Conservation (phyloP, 805 yeast genomes). For the Kazachstania kunashirensis region DNA sequence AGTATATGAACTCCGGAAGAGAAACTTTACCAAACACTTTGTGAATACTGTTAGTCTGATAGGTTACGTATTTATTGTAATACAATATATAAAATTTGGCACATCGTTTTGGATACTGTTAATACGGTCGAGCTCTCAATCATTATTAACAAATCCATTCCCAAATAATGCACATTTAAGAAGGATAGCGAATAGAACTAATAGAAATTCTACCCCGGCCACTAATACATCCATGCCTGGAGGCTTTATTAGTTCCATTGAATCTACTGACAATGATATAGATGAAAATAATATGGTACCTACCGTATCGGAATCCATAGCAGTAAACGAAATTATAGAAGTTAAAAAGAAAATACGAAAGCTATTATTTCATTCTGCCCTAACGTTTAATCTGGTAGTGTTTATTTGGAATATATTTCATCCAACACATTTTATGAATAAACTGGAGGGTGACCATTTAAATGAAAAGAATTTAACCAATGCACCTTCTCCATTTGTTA, state of each 20-base stretch:
- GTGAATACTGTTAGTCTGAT: conserved; percentile 13
- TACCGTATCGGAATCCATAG: conserved; percentile 7
- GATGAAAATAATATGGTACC: too few species aligned
- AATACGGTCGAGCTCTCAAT: conserved; percentile 31
- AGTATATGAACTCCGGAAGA: conserved; percentile 18
- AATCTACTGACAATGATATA: too few species aligned
- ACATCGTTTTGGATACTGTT: conserved; percentile 21
- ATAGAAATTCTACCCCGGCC: conserved; percentile 8
- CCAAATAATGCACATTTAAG: conserved; percentile 24
- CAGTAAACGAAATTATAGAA: conserved; percentile 2
- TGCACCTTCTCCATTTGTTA: conserved; percentile 24
- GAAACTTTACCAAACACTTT: conserved; percentile 17
- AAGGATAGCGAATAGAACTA: conserved; percentile 10
- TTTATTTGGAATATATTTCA: conserved; percentile 18
- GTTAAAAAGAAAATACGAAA: conserved; percentile 17
- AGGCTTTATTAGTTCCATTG: conserved; percentile 7
- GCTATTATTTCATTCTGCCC: conserved; percentile 19
- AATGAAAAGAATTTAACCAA: conserved; percentile 21
- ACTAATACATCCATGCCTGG: conserved; percentile 16
- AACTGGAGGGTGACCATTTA: conserved; percentile 21
- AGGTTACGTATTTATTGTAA: conserved; percentile 18
- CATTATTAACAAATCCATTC: conserved; percentile 35
- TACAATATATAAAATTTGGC: conserved; percentile 24
- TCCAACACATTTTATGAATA: conserved; percentile 30
- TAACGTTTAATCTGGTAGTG: conserved; percentile 17